Conservation (phyloP, 257 asterid genomes). For the Mitragyna speciosa region DNA sequence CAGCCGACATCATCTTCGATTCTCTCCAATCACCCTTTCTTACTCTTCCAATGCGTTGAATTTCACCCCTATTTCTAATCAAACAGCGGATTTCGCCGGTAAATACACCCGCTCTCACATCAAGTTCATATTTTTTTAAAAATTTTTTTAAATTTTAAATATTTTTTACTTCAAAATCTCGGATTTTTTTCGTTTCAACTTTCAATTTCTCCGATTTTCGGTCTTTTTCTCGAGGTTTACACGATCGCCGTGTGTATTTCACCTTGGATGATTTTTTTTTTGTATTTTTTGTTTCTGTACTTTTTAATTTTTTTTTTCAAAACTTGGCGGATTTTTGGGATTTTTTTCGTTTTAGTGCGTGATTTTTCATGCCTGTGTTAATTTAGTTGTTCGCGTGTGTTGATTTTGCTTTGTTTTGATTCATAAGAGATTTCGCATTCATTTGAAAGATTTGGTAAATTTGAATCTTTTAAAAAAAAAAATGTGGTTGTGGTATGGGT, state of each 20-base stretch:
- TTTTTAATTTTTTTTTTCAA: neutral
- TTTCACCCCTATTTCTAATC: conserved; percentile 5
- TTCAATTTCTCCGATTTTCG: neutral
- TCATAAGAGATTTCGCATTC: neutral
- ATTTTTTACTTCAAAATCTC: conserved; percentile 1
- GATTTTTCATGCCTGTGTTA: neutral
- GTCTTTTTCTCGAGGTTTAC: neutral
- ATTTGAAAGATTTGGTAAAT: conserved; percentile 4
- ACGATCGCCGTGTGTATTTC: conserved; percentile 14
- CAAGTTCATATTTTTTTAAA: neutral
- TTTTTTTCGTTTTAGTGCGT: neutral
- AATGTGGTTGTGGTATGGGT: neutral
- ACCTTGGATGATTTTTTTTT: neutral
- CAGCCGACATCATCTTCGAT: conserved; percentile 14
- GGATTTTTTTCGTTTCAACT: conserved; percentile 6
- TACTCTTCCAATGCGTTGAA: conserved; percentile 17
- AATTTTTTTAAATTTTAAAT: neutral
- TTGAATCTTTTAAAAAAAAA: conserved; percentile 4
- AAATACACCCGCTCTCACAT: neutral
- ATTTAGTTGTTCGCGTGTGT: neutral
- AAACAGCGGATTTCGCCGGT: neutral
- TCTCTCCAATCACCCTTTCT: conserved; percentile 1
- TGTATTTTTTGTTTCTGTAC: neutral
- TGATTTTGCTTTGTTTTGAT: neutral
- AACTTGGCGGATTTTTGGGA: conserved; percentile 16